Evolutionary conservation across 208 protist genomes (phyloP), one percentile per base, ranked within the genome.

Genomic region (Porcisia hertigi): DNA sequence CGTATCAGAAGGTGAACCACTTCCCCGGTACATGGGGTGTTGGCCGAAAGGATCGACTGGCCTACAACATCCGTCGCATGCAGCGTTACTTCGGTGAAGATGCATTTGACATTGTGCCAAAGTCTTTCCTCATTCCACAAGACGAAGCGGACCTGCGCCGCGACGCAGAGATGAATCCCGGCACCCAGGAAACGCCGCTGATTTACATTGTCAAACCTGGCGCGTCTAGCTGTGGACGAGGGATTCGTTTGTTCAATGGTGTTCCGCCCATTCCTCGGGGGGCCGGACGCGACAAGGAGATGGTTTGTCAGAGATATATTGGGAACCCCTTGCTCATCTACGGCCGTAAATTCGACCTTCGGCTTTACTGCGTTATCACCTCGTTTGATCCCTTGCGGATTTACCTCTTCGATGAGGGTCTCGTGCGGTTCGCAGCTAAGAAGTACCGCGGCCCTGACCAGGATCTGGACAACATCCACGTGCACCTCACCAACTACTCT

Each of bases 401-500:
- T 53, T 98, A 94, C 78, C 71, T 98, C 23, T 98, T 96, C 76
- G 87, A 98, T 67, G 95, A 99, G 60, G 98, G 98, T 45, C 89
- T 99, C n/a, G 97, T 98, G 23, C 85, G 98, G 14, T 98, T 99
- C 81, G 94, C 94, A 45, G 97, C 98, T 9, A 86, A 98, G 73
- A 88, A 93, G 73, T 99, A 99, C 85, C 76, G 85, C 2, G 92
- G 92, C 64, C 88, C 92, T 7, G 83, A 86, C 43, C 84, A 89
- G 69, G 88, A 93, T 78, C 74, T 98, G 58, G 88, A 91, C 20
- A 96, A 95, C 86, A 87, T 92, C 71, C 97, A 95, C 64, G 94
- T 95, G 75, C 98, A 99, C 75, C 87, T 99, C 49, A 99, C 98
- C 52, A 99, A 99, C 88, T 99, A 98, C 81, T 94, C 97, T 23